phyloP scores from a whole-genome alignment of 768 basidiomycete species.

The Kwoniella sp. region DNA sequence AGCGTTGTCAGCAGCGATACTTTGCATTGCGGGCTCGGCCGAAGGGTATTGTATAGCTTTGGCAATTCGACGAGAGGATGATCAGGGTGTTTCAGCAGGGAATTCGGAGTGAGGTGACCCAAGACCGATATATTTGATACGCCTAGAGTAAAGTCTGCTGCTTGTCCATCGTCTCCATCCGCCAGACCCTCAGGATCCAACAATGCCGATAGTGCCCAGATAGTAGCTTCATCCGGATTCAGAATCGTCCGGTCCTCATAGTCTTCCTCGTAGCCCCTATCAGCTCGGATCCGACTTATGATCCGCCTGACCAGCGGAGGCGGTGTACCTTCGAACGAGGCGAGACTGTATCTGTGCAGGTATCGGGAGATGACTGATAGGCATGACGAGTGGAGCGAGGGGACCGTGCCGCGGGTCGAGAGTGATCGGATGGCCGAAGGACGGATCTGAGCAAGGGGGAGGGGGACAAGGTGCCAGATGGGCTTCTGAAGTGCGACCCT shows the following conservation, averaged over 20 bases:
- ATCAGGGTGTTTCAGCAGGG: constrained; percentile 11
- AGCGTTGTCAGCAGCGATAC: constrained; percentile 36
- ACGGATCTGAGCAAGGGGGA: constrained; percentile 37
- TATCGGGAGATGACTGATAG: constrained; percentile 35
- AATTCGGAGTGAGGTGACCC: constrained; percentile 24
- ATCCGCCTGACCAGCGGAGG: constrained; percentile 22
- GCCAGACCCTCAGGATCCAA: constrained; percentile 19
- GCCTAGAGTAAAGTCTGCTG: constrained; percentile 20
- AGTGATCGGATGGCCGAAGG: constrained; percentile 3
- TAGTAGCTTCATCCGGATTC: constrained; percentile 39
- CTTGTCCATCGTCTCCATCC: neutral
- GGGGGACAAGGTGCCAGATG: constrained; percentile 37
- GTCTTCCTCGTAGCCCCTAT: constrained; percentile 37
- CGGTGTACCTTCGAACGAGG: constrained; percentile 25
- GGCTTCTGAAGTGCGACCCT: constrained; percentile 20
- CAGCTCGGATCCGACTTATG: constrained; percentile 32
- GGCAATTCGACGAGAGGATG: constrained; percentile 42
- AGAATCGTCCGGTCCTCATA: neutral
- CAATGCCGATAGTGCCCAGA: constrained; percentile 34
- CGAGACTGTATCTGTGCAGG: constrained; percentile 30
- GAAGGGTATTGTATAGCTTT: constrained; percentile 22
- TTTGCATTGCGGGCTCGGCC: neutral
- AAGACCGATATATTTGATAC: constrained; percentile 24
- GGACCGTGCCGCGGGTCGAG: constrained; percentile 11
- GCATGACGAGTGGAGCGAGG: constrained; percentile 31